Evolutionary conservation across 2,329 filamentous ascomycete genomes (phyloP).

Genomic region (Colletotrichum graminicola): DNA sequence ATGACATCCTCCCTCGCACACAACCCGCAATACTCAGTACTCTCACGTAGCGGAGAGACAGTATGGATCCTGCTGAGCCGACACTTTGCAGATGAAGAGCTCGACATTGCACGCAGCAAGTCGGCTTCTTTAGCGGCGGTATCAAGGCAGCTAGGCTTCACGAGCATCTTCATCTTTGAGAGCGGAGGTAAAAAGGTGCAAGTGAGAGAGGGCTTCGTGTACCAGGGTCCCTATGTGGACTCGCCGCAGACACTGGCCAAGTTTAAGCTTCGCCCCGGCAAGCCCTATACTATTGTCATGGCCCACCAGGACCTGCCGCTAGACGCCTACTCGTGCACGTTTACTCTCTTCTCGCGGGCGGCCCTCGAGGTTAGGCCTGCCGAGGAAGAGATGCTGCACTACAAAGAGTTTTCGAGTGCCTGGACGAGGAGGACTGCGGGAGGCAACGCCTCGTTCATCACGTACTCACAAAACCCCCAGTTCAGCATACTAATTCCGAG

Average conservation of each 20-base stretch:
- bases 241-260: conserved; percentile 91
- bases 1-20: conserved; percentile 69
- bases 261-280: conserved; percentile 60
- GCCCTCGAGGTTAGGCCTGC: conserved; percentile 73
- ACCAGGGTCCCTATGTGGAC: conserved; percentile 89
- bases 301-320: conserved; percentile 84
- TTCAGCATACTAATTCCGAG: conserved; percentile 74
- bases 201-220: conserved; percentile 77
- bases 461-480: conserved; percentile 89
- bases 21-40: conserved; percentile 80
- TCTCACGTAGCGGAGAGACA: conserved; percentile 67
- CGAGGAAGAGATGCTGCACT: conserved; percentile 67
- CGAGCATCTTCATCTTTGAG: conserved; percentile 86
- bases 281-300: conserved; percentile 71
- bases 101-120: conserved; percentile 65
- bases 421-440: conserved; percentile 88
- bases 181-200: conserved; percentile 78
- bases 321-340: conserved; percentile 83
- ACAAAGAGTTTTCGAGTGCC: conserved; percentile 69
- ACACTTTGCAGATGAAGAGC: conserved; percentile 81
- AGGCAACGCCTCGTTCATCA: conserved; percentile 81
- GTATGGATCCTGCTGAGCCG: conserved; percentile 89
- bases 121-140: conserved; percentile 57
- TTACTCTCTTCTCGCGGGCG: conserved; percentile 82
- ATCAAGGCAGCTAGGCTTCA: conserved; percentile 78